A percentile compares a stretch with the other conserved stretches of the same genome.
Conservation (phyloP, 192 early-diverging fungal genomes). For the Geranomyces variabilis region DNA sequence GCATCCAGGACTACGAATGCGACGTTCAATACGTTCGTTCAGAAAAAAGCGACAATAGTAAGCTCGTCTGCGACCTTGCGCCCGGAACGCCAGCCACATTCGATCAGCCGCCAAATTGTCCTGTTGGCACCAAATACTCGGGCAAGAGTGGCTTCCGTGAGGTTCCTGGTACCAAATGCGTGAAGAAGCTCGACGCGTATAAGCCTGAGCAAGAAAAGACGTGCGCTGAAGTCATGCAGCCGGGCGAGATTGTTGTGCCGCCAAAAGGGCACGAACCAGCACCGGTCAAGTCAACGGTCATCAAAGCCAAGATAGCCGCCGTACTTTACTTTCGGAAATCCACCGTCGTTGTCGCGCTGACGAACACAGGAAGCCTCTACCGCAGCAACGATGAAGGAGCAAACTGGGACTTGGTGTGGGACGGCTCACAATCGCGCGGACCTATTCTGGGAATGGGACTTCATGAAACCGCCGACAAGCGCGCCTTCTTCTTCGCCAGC, state of each 20-base stretch:
- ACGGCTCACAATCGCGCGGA: slow-evolving; percentile 48
- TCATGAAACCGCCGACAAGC: slow-evolving; percentile 70
- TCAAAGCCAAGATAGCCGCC: slow-evolving; percentile 57
- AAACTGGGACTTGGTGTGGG: slow-evolving; percentile 58
- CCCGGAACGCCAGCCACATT: slow-evolving; percentile 52
- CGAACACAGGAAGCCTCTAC: slow-evolving; percentile 63
- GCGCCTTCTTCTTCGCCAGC: slow-evolving; percentile 55
- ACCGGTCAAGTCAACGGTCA: slow-evolving; percentile 18
- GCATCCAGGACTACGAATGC: slow-evolving; percentile 88
- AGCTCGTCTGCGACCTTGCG: slow-evolving; percentile 53
- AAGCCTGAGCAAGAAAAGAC: not conserved
- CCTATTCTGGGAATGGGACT: slow-evolving; percentile 59
- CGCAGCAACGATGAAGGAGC: slow-evolving; percentile 75
- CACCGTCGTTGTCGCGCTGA: slow-evolving; percentile 61
- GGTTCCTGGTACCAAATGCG: slow-evolving; percentile 85
- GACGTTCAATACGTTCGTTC: slow-evolving; percentile 76
- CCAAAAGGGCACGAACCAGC: slow-evolving; percentile 27
- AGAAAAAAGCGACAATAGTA: slow-evolving; percentile 39
- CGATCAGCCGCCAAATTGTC: slow-evolving; percentile 69
- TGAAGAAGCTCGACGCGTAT: slow-evolving; percentile 37
- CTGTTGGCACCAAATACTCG: slow-evolving; percentile 64
- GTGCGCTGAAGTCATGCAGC: slow-evolving; percentile 5
- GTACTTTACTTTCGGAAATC: slow-evolving; percentile 73
- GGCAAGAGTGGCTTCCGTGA: slow-evolving; percentile 79
- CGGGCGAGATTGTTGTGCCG: slow-evolving; percentile 30